Conservation (phyloP, 164 flowering plant genomes). For the Echeveria elegans region DNA sequence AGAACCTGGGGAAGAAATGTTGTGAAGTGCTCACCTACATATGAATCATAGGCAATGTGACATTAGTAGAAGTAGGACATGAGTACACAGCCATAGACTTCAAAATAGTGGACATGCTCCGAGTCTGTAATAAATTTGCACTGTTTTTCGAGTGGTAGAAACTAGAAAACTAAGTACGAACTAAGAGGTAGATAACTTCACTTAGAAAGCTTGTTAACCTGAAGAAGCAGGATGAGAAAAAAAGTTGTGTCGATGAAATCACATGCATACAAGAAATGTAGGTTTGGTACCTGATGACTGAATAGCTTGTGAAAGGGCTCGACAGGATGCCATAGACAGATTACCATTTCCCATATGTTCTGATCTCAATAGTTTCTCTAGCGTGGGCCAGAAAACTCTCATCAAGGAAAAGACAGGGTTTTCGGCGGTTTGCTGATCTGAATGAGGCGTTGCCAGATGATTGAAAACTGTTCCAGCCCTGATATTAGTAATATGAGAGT, state of each 20-base stretch:
- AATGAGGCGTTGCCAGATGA: conserved; percentile 44
- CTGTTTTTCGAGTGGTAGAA: too few species aligned
- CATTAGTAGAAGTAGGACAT: conserved; percentile 8
- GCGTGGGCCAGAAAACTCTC: conserved; percentile 73
- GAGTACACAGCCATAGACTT: neutral
- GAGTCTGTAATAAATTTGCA: too few species aligned
- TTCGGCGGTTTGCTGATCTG: conserved; percentile 32
- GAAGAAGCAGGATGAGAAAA: neutral
- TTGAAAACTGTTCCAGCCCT: conserved; percentile 84
- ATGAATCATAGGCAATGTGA: neutral
- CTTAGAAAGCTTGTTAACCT: neutral
- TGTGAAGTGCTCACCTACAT: conserved; percentile 70
- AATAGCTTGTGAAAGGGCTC: conserved; percentile 83
- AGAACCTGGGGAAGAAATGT: conserved; percentile 60
- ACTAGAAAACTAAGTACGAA: too few species aligned
- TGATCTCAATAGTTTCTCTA: conserved; percentile 66
- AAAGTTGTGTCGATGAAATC: neutral
- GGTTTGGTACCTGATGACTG: conserved; percentile 59
- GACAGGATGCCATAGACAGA: conserved; percentile 79
- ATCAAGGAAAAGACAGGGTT: conserved; percentile 51
- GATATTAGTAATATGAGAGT: conserved; percentile 12
- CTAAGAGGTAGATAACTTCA: too few species aligned
- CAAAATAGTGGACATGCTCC: neutral
- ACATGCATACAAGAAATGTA: too few species aligned
- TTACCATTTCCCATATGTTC: conserved; percentile 67